Base-by-base conservation (phyloP, 345 rosid species). In the Eucalyptus leucophloia region DNA sequence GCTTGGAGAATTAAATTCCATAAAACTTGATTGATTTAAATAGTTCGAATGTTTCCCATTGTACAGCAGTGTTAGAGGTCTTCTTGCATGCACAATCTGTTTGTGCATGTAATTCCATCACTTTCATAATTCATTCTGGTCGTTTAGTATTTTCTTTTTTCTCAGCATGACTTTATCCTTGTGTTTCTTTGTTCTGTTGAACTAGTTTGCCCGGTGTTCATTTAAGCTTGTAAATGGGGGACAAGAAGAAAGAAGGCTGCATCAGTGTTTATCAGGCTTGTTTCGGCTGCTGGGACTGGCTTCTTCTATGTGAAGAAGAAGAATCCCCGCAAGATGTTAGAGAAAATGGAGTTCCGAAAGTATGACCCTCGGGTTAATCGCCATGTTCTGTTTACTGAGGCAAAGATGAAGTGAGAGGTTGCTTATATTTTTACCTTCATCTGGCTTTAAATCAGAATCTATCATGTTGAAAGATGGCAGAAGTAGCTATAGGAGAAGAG, bases 231-330 rank as follows among this genome's bases (percentile, higher is more conserved):
- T n/a, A 87, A 45, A 95, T 98, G 99, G 98, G 99, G 87, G 98
- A 95, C 94, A 97, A 95, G 94, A 96, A 94, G 94, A 96, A 96
- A 95, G 95, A 96, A 95, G 95, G 94, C 98, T 58, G 96, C 96
- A 6, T 56, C 91, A 87, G 96, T 97, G 95, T 97, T 98, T 91
- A 94, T 97, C 77, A 95, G 98, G 91, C 96, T 98, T 26, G 98
- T 98, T 30, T 98, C 99, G 7, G 97, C 99, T 53, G 99, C 99
- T 67, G 99, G 99, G 82, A 97, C 97, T 86, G 99, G 99, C 44
- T 98, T 98, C 94, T 98, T 97, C 94, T 97, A 97, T 87, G 99
- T 96, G 86, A 96, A 95, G 96, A 95, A 93, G 95, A 98, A 97
- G 95, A 98, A 99, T 90, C 92, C 95, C 7, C 95, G 96, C 90